Conservation (phyloP, 495 filamentous ascomycete species). For the Collariella sp. region DNA sequence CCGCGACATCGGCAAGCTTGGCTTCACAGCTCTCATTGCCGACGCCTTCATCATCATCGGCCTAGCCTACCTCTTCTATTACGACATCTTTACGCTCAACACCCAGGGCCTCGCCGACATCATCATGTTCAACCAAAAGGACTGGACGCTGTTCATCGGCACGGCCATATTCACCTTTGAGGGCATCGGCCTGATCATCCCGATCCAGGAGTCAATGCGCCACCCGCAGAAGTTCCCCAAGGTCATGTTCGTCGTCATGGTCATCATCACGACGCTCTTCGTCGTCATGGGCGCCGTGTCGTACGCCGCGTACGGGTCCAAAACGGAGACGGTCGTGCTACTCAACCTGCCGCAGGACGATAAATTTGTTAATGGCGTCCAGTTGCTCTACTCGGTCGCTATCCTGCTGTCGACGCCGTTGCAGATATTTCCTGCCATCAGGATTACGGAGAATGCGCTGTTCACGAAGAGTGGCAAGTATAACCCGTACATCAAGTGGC, state of each 20-base stretch:
- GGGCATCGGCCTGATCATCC: conserved; percentile 96
- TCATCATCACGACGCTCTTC: conserved; percentile 87
- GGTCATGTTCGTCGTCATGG: conserved; percentile 82
- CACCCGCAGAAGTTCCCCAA: conserved; percentile 77
- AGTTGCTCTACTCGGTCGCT: conserved; percentile 89
- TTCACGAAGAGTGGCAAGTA: conserved; percentile 82
- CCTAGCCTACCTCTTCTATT: conserved; percentile 90
- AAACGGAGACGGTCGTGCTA: conserved; percentile 91
- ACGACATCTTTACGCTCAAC: conserved; percentile 74
- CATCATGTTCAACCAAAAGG: conserved; percentile 70
- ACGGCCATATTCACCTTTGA: conserved; percentile 99
- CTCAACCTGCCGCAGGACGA: conserved; percentile 94
- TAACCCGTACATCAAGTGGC: conserved; percentile 94
- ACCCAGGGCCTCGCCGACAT: conserved; percentile 79
- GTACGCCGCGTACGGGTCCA: conserved; percentile 90
- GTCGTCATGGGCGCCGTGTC: conserved; percentile 83
- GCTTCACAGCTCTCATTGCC: conserved; percentile 80
- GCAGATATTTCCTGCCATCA: conserved; percentile 94
- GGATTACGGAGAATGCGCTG: conserved; percentile 57
- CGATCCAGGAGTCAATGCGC: conserved; percentile 95
- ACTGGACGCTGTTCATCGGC: conserved; percentile 96
- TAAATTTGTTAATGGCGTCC: conserved; percentile 89
- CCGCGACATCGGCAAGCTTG: conserved; percentile 90
- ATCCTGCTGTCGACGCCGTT: conserved; percentile 90
- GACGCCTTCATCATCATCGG: conserved; percentile 92